Base-by-base conservation (phyloP, 768 basidiomycete genomes). In the Paxillus ammoniavirescens region DNA sequence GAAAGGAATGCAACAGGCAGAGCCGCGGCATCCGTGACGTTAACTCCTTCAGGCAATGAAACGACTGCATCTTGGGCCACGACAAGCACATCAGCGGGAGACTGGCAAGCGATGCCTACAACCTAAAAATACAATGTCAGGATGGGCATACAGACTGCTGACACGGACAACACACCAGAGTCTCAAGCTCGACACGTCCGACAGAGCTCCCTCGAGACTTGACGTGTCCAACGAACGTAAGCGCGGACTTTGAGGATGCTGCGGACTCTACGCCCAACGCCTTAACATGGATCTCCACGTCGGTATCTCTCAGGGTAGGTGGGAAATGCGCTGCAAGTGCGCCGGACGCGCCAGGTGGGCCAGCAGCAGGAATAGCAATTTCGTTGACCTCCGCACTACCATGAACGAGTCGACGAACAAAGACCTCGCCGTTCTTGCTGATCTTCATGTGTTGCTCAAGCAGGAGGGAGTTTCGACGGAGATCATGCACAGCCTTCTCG, bases 361-460 rank as follows among this genome's bases (percentile, higher is more conserved):
- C 59, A 30, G 52, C 35, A 10, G 64, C 64, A 47, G 48, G 47
- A 8, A 63, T 53, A 8, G 44, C 10, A 6, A 28, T 8, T 26
- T 53, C 42, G 12, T 63, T 68, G 8, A 69, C 51, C 2, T 64
- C 62, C 0, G 55, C 46, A n/a, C 60, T 49, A 10, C 64, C 67
- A 13, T 70, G 57, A 8, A 72, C 61, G 15, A 70, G 59, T 35
- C 69, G 55, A 37, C 66, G 64, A 46, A 70, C 69, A 8, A 58
- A 58, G 14, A 72, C 48, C 2, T 65, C 58, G 17, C 69, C 69
- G 26, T 52, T 52, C 52, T 58, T 58, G 38, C 41, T 43, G n/a
- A 72, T 57, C 61, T 63, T 65, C 55, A 69, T 61, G 26, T 68
- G 65, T 30, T 69, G 62, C 26, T 69, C 65, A 15, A 68, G 58